A percentile compares a stretch with the other conserved stretches of the same genome.
Conservation (phyloP, 495 filamentous ascomycete genomes). For the Xanthoparmelia taractica region DNA sequence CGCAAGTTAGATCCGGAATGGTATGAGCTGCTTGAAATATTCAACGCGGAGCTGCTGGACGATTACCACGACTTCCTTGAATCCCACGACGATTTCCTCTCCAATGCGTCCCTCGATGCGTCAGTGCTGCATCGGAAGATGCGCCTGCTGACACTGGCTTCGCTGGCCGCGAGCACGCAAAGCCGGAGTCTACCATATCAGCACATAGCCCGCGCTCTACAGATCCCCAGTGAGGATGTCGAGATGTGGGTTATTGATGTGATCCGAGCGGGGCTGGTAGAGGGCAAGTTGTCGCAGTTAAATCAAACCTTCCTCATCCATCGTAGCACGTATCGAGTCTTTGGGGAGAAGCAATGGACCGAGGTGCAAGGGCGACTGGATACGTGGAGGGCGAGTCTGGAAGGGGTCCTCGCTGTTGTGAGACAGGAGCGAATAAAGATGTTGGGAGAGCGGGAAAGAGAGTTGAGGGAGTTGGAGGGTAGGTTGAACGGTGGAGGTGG, state of each 20-base stretch:
- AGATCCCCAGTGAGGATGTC: slow-evolving; percentile 72
- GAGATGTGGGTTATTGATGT: slow-evolving; percentile 99
- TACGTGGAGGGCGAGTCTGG: slow-evolving; percentile 75
- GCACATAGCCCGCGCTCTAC: slow-evolving; percentile 70
- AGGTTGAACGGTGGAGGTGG: slow-evolving; percentile 23
- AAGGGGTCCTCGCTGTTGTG: slow-evolving; percentile 65
- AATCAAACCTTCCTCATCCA: slow-evolving; percentile 90
- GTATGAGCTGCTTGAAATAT: slow-evolving; percentile 89
- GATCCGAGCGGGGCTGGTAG: slow-evolving; percentile 86
- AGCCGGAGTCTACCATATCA: slow-evolving; percentile 79
- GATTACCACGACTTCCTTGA: slow-evolving; percentile 84
- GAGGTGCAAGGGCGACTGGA: slow-evolving; percentile 84
- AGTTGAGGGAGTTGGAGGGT: slow-evolving; percentile 25
- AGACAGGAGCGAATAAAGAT: slow-evolving; percentile 66
- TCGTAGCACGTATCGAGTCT: slow-evolving; percentile 87
- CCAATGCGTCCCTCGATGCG: slow-evolving; percentile 58
- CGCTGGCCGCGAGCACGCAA: slow-evolving; percentile 71
- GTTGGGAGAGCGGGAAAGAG: slow-evolving; percentile 34
- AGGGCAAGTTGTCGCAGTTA: slow-evolving; percentile 87
- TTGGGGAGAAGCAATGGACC: slow-evolving; percentile 96
- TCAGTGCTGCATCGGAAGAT: slow-evolving; percentile 73
- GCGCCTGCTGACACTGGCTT: slow-evolving; percentile 86
- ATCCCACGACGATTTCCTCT: slow-evolving; percentile 65
- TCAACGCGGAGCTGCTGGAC: slow-evolving; percentile 84
- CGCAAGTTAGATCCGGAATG: slow-evolving; percentile 71